Evolutionary conservation across 2,329 filamentous ascomycete genomes (phyloP), one percentile per base, ranked within the genome.

Genomic region (Nannizziopsis barbatae): DNA sequence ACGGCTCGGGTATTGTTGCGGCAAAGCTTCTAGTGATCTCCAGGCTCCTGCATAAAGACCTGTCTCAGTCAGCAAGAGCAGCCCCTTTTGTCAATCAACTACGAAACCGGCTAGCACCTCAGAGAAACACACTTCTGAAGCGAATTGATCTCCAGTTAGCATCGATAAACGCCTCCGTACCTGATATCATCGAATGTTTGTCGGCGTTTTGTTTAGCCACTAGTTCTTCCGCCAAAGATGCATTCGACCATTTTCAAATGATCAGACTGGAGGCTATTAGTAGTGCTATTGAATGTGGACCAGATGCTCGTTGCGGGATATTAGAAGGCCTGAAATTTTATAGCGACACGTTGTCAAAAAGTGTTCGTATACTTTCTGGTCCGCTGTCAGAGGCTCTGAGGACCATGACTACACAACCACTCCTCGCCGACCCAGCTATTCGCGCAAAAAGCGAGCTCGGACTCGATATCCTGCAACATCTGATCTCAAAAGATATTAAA

Each of bases 151-250:
- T 71, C 50, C 69, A 67, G 3, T 64, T 74, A 63, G 74, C 58
- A 52, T 69, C 59, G 52, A 63, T 52, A 55, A 73, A 56, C 58
- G 73, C 50, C 59, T 72, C 51, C 17, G 61, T 64, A 32, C 66
- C 70, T 2, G 65, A 63, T 30, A 73, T 92, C 12, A 70, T 90
- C 10, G 82, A 86, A 56, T 80, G 83, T 0, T 73, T 95, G 55
- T 84, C 81, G 49, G 88, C 89, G 0, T 89, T 88, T 62, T 88
- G 86, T 52, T 72, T 96, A 44, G 79, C 81, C 1, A 88, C 84
- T 2, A 93, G 79, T 58, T 87, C 84, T 0, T 84, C 87, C 0
- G 80, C 86, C 0, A 80, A 77, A 50, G 88, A 95, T 61, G 83
- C 86, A 0, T 66, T 95, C 46, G 73, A 79, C 6, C 81, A 92